Evolutionary conservation across 208 protist species (phyloP), one percentile per base, ranked within the genome.

Genomic region (Crithidia fasciculata): DNA sequence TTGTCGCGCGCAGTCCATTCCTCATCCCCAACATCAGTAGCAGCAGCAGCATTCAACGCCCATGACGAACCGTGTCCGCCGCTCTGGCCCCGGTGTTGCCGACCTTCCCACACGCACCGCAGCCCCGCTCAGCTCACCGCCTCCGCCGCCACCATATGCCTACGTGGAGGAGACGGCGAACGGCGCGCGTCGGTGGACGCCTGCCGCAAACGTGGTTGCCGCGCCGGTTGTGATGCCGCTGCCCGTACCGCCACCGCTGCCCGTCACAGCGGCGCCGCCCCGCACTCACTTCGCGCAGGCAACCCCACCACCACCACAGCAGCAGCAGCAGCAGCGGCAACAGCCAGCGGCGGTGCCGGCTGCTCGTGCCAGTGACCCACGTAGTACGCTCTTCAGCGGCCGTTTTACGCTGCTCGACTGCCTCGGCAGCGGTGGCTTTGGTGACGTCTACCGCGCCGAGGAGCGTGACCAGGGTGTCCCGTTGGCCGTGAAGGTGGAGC

Each of bases 351-450:
- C 28, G 28, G 28, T 28, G 28, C 28, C 28, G 1, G 28, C 28
- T 28, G 28, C 28, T 28, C 50, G 62, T n/a, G 52, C 40, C 15
- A 28, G 39, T 12, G 47, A 40, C 3, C 52, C 44, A 13, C 19
- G 43, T 5, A 58, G 44, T 37, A 76, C 56, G 10, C 69, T 90
- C 56, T 87, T 90, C 41, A 68, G 83, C 4, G 85, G 85, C 45
- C 84, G 79, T 43, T 93, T 88, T 53, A 78, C 56, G 47, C 76
- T 93, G 12, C 60, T 81, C 19, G 70, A 80, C 6, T 81, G 85
- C 0, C 97, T 99, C 69, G 99, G 98, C 43, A 89, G 84, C 44
- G 98, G 98, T 7, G 97, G 95, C 62, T 99, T 99, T 88, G 98
- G 98, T 19, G 98, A 99, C 28, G 98, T 99, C 16, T 99, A 98